Evolutionary conservation across 1,139 yeast genomes (phyloP).

Genomic region (Pneumocystis jirovecii): DNA sequence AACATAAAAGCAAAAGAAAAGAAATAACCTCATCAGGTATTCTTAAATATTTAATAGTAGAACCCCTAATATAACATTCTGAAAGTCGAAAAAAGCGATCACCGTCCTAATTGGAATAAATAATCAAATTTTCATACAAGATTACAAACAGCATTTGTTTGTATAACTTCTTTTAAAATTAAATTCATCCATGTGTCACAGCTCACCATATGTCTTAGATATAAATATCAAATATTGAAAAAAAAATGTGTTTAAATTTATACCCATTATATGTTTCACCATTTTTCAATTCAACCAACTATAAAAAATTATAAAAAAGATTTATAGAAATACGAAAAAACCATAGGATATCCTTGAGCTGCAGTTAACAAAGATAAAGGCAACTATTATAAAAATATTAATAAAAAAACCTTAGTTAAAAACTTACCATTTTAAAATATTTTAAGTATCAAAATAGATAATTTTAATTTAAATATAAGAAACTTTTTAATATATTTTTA

Average conservation of each 20-base stretch:
- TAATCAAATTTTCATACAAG: neutral
- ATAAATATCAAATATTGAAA: neutral
- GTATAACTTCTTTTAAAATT: constrained; percentile 64
- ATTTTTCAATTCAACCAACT: constrained; percentile 72
- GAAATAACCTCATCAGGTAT: constrained; percentile 35
- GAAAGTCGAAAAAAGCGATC: constrained; percentile 52
- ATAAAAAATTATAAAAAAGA: neutral
- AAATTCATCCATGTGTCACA: constrained; percentile 96
- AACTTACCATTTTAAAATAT: neutral
- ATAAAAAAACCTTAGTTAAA: neutral
- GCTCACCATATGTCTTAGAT: constrained; percentile 39
- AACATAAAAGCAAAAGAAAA: neutral
- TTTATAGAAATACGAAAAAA: neutral
- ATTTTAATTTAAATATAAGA: neutral
- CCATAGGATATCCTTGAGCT: constrained; percentile 72
- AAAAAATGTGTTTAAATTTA: neutral
- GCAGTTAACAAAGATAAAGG: constrained; percentile 84
- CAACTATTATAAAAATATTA: constrained; percentile 30
- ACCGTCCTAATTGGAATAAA: constrained; percentile 30
- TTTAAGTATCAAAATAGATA: neutral
- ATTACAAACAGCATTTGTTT: constrained; percentile 37
- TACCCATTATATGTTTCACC: constrained; percentile 79
- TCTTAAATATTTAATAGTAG: constrained; percentile 49
- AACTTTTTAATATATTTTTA: neutral
- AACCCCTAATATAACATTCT: constrained; percentile 77